These are phyloP conservation scores for Kickxella alabastrina DNA, from an alignment of 192 early-diverging fungal genomes.

Conservation along the genomic window DNA sequence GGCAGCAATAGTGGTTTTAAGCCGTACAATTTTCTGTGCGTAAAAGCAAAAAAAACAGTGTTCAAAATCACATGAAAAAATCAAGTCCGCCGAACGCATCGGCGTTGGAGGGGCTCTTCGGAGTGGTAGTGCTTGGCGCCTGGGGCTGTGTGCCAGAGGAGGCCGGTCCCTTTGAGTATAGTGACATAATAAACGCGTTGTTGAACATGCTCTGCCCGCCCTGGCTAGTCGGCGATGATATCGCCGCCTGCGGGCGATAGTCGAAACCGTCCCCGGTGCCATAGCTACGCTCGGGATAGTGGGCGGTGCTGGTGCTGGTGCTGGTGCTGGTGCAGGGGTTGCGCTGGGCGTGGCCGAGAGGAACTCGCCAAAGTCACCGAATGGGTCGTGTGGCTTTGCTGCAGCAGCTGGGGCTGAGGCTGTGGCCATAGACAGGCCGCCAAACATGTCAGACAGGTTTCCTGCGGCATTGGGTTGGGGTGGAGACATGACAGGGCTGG, in stretches of 20 bases:
- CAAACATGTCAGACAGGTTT: conserved; percentile 24
- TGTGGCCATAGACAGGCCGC: conserved; percentile 21
- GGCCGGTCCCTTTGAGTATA: conserved; percentile 27
- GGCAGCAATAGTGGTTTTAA: no score
- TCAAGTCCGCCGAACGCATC: conserved; percentile 23
- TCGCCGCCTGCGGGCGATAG: no score
- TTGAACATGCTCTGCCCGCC: conserved; percentile 32
- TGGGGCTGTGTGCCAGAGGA: neutral
- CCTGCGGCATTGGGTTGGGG: conserved; percentile 1
- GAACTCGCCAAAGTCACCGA: conserved; percentile 54
- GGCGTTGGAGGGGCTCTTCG: conserved; percentile 1
- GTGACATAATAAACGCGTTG: conserved; percentile 52
- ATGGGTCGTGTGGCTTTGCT: conserved; percentile 29
- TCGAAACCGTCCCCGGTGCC: no score
- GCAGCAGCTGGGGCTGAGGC: neutral
- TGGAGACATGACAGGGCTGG: conserved; percentile 4
- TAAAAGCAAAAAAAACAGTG: neutral
- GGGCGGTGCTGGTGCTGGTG: conserved; percentile 12
- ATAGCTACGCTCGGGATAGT: neutral
- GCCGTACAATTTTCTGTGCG: no score
- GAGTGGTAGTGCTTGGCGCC: neutral
- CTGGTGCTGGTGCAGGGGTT: conserved; percentile 7
- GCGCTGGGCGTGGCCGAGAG: conserved; percentile 24
- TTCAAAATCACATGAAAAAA: conserved; percentile 33
- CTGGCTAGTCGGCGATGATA: neutral